Evolutionary conservation across 257 asterid species (phyloP), one percentile per base, ranked within the genome.

Genomic region (Nicotiana attenuata): DNA sequence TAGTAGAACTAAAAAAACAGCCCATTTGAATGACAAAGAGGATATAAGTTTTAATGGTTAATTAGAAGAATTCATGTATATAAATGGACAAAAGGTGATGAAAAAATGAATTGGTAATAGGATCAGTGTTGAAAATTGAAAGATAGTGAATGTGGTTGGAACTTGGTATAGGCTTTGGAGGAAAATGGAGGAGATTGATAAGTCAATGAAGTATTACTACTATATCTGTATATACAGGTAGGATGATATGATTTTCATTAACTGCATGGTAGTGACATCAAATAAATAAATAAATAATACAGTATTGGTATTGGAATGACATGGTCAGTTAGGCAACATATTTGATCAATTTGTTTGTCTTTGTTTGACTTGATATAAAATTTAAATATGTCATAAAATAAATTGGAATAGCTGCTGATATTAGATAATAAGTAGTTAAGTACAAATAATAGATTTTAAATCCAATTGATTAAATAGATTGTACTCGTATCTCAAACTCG

Each of bases 171-270:
- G 17, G 19, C 16, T 10, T 13, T 71, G 78, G 38, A 71, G 78
- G 78, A 60, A 22, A 47, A 45, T 1, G 35, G 61, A 73, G 22
- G 14, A 50, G 79, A 50, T 24, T 75, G 41, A 15, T 7, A 24
- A 50, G 79, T 75, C 45, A 75, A 75, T 50, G 45, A 75, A 75
- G 79, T 71, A 33, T 22, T 41, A 45, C 14, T 71, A 0, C 14
- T 71, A 22, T 41, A 69, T 69, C 31, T 38, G 16, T 41, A 20
- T 73, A 22, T 71, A 45, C 79, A 73, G 60, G 79, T 73, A 2
- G 79, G 79, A 50, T 73, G 79, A 50, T 50, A 14, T 73, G 79
- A 73, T 73, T 73, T 47, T 31, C 63, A 73, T 73, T 73, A 73
- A 73, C 29, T 73, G 79, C 24, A 47, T 22, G 79, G 79, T 28